Base-by-base conservation (phyloP, 306 rosid species). In the Quercus robur region DNA sequence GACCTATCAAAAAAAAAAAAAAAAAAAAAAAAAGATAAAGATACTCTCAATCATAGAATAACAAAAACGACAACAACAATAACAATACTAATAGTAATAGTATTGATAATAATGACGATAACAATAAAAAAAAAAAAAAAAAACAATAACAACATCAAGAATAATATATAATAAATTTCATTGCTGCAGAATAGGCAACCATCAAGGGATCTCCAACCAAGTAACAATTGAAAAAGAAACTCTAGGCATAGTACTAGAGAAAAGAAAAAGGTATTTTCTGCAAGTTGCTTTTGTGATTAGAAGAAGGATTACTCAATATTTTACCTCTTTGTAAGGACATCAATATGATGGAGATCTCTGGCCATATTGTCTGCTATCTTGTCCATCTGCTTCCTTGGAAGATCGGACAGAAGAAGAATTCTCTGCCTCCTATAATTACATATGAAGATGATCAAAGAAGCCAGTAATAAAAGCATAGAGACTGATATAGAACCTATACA, bases 301-400 rank as follows among this genome's bases (percentile, higher is more conserved):
- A 78, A 73, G 70, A 55, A 66, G 21, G 81, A 77, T 81, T 71
- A 81, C 80, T 81, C 55, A 80, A 81, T 77, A 78, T 59, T 70
- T 71, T 87, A 90, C 99, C 99, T 95, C 92, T 91, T 95, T 64
- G 94, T 54, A 81, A 95, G 94, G 82, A 95, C 80, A 81, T 95
- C 99, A 46, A 95, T 89, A 84, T 95, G 98, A 83, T 72, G 49
- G 76, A 93, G 90, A 88, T 91, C 99, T 82, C 89, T 95, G 20
- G 93, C 87, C 31, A 90, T 69, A 77, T 56, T 83, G n/a, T 93
- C 97, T 70, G 94, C 97, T 61, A 95, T 18, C 82, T 87, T 88
- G 86, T 95, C 98, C 56, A 93, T 95, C 85, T 95, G 97, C 84
- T 93, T 90, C 83, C 99, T 93, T 41, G 99, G 99, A 86, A 89